Percentiles rank a stretch among this genome's conserved stretches.
phyloP scores from a whole-genome alignment of 2,329 filamentous ascomycete genomes.

The Penicillium sp. region DNA sequence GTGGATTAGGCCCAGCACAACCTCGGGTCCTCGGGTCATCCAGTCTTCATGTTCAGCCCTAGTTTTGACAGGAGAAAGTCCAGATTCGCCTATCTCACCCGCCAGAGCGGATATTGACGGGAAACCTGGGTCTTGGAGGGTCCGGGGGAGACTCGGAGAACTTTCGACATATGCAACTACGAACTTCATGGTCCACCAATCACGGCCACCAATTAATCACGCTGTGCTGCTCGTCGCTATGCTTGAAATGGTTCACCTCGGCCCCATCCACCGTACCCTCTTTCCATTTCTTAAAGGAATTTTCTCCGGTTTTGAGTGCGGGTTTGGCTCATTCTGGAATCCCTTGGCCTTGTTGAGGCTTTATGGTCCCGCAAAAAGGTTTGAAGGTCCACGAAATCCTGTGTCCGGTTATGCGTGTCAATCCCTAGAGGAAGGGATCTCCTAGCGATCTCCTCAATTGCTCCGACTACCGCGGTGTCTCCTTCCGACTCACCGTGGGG shows the following conservation, averaged over 20 bases:
- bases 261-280: background rate
- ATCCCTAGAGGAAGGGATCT: conserved; percentile 23
- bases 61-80: background rate
- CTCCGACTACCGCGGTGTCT: conserved; percentile 9
- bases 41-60: background rate
- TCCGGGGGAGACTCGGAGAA: conserved; percentile 25
- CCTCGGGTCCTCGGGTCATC: conserved; percentile 20
- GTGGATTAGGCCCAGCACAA: conserved; percentile 20
- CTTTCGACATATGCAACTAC: conserved; percentile 14
- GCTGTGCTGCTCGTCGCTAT: background rate
- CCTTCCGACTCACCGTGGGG: conserved; percentile 4
- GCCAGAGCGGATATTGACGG: conserved; percentile 19
- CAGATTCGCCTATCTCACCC: background rate
- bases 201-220: background rate
- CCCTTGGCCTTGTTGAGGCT: conserved; percentile 1
- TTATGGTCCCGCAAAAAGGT: conserved; percentile 1
- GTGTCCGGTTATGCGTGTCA: conserved; percentile 17
- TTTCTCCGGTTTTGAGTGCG: background rate
- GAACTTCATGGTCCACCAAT: conserved; percentile 1
- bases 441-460: conserved; percentile 17
- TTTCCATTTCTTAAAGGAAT: background rate
- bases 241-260: conserved; percentile 13
- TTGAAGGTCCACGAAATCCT: background rate
- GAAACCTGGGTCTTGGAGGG: conserved; percentile 14
- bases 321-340: conserved; percentile 3